A percentile compares a stretch with the other conserved stretches of the same genome.
phyloP scores from a whole-genome alignment of 176 grass and related monocot genomes.

The Eragrostis curvula region DNA sequence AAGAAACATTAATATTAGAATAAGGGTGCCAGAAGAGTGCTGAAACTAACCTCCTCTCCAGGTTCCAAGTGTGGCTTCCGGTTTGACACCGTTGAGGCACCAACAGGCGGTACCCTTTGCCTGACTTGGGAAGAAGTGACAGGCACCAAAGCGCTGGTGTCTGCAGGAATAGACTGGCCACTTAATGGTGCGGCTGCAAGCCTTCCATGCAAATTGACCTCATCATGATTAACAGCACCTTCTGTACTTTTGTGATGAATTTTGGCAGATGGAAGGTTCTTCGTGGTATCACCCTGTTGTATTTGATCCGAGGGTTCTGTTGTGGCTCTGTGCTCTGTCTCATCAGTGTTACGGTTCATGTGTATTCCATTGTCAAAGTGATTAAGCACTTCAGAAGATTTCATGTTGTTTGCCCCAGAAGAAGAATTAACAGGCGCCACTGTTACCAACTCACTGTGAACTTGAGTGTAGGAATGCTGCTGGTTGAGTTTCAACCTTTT shows the following conservation, averaged over 20 bases:
- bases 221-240: constrained; percentile 35
- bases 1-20: background rate
- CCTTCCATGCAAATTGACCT: constrained; percentile 22
- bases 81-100: constrained; percentile 46
- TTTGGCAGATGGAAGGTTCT: constrained; percentile 37
- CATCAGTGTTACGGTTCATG: constrained; percentile 33
- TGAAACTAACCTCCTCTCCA: constrained; percentile 47
- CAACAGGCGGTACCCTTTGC: constrained; percentile 40
- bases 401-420: constrained; percentile 37
- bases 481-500: constrained; percentile 69
- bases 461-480: constrained; percentile 42
- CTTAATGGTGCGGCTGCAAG: constrained; percentile 36
- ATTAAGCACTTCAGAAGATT: constrained; percentile 50
- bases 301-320: constrained; percentile 23
- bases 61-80: constrained; percentile 33
- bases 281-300: constrained; percentile 31
- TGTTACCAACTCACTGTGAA: constrained; percentile 38
- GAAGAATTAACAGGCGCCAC: constrained; percentile 43
- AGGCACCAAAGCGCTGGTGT: constrained; percentile 42
- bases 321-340: constrained; percentile 30
- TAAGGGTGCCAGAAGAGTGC: constrained; percentile 10
- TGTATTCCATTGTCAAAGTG: constrained; percentile 45
- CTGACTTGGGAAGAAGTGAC: constrained; percentile 26
- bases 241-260: constrained; percentile 28
- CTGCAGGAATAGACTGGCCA: constrained; percentile 33